These are phyloP conservation scores for Articulospora tetracladia DNA, from an alignment of 495 filamentous ascomycete species.

Conservation along the genomic window DNA sequence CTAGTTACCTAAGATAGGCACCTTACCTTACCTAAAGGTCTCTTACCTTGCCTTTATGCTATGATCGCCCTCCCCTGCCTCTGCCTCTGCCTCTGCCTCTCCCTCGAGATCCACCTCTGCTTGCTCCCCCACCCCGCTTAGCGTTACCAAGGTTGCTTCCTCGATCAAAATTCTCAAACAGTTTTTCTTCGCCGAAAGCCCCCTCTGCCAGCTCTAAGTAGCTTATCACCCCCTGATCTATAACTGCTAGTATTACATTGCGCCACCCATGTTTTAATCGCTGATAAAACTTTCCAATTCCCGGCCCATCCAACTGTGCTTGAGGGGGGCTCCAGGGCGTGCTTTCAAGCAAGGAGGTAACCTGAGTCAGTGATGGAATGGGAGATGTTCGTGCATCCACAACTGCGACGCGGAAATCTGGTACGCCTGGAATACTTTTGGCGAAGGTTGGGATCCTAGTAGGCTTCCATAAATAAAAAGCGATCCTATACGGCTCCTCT, in stretches of 20 bases:
- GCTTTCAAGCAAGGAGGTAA: constrained; percentile 63
- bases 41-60: no score
- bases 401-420: constrained; percentile 81
- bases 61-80: constrained; percentile 14
- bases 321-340: constrained; percentile 61
- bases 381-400: constrained; percentile 66
- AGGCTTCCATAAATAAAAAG: constrained; percentile 79
- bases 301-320: constrained; percentile 40
- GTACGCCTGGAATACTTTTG: constrained; percentile 68
- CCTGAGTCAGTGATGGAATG: constrained; percentile 68
- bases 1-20: no score
- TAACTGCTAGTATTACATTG: constrained; percentile 80
- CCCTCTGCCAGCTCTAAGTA: constrained; percentile 78
- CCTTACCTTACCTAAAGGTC: no score
- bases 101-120: constrained; percentile 30
- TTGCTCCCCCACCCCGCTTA: constrained; percentile 37
- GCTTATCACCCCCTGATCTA: constrained; percentile 86
- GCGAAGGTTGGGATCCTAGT: constrained; percentile 55
- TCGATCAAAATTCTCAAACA: constrained; percentile 54
- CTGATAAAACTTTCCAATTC: constrained; percentile 41
- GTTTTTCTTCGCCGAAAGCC: constrained; percentile 69
- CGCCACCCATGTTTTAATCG: constrained; percentile 81
- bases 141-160: constrained; percentile 40
- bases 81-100: constrained; percentile 20
- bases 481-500: constrained; percentile 61